Percentiles rank a stretch among this genome's conserved stretches.
These are phyloP conservation scores for Quercus tomentella DNA, from an alignment of 331 rosid genomes.

Conservation along the genomic window DNA sequence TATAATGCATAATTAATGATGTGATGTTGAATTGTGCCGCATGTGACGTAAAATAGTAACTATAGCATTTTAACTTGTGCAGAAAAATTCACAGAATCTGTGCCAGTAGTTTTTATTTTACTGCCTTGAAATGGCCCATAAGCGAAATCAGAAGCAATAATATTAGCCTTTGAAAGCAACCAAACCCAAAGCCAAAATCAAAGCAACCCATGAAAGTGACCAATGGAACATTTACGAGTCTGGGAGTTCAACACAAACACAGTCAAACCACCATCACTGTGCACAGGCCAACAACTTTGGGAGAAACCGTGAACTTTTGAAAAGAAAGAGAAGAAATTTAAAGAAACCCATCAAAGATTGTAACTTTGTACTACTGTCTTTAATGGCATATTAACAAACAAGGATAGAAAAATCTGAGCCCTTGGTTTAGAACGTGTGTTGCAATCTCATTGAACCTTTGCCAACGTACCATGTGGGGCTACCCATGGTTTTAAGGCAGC, in stretches of 20 bases:
- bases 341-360: too few relatives aligned
- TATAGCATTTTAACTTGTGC: not conserved
- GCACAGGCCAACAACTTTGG: not conserved
- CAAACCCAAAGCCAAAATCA: not conserved
- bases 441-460: slow-evolving; percentile 14
- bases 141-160: not conserved
- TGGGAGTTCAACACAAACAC: not conserved
- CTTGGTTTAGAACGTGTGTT: slow-evolving; percentile 21
- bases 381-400: not conserved
- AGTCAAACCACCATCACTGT: not conserved
- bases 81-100: not conserved
- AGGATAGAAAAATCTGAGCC: not conserved
- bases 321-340: not conserved
- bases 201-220: not conserved
- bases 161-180: not conserved
- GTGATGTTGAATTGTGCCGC: not conserved
- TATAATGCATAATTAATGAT: too few relatives aligned
- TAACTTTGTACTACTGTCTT: not conserved
- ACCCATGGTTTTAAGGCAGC: slow-evolving; percentile 50
- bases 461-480: slow-evolving; percentile 6
- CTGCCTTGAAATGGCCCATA: not conserved
- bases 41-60: not conserved
- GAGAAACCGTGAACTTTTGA: slow-evolving; percentile 17
- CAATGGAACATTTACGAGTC: not conserved
- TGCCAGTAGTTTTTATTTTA: not conserved